Base-by-base conservation (phyloP, 2,329 filamentous ascomycete species). In the Colletotrichum noveboracense region DNA sequence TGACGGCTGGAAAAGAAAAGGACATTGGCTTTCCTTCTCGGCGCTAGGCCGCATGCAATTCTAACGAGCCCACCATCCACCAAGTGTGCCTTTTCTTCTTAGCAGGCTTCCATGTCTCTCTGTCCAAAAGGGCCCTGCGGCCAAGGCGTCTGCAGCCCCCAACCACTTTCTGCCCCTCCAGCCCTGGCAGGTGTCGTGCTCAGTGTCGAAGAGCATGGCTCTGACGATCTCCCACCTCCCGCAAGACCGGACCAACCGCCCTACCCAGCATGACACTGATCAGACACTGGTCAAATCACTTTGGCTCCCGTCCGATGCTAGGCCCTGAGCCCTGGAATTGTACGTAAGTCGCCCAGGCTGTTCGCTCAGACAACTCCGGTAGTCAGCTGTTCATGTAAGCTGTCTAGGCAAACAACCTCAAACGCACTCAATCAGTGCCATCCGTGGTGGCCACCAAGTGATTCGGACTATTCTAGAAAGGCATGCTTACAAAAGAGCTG, bases 41-140 rank as follows among this genome's bases (percentile, higher is more conserved):
- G 66, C 60, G 32, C 73, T 75, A 72, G 38, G n/a, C 36, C 32
- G 18, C 13, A 56, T 75, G 62, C 69, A 75, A 24, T 69, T 75
- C 36, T 72, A 64, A 70, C 12, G 28, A 62, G 56, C 34, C 18
- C 55, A 32, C 10, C 18, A 48, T 1, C 43, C 24, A 32, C 30
- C 24, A 32, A 28, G 12, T 30, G n/a, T 48, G 43, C 43, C 43
- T 38, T 26, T 28, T 18, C 32, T 64, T 62, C 26, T 62, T 36
- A 5, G 18, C 28, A 62, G 58, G 58, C 58, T 36, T 32, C 58
- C 18, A 36, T 21, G 58, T 62, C 30, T 62, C 18, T 62, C 12
- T 30, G 26, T 32, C 18, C 18, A 13, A 21, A 52, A 61, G 58
- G 58, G n/a, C 58, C 58, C 28, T 61, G 58, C 58, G 58, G 58